Evolutionary conservation across 1,284 basidiomycete genomes (phyloP).

Genomic region (Melampsora americana): DNA sequence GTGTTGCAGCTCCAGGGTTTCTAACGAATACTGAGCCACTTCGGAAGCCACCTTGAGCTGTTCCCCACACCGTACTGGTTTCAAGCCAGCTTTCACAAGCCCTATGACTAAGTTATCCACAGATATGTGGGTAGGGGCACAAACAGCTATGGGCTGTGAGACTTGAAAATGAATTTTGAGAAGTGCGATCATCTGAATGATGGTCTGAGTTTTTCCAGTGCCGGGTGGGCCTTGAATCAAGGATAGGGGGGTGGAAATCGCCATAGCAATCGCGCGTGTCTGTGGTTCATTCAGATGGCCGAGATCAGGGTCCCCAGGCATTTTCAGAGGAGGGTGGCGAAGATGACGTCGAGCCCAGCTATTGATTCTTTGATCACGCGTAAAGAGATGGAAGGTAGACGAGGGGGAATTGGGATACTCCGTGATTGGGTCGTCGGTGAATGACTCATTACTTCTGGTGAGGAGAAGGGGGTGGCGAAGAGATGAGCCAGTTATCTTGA

Average conservation of each 20-base stretch:
- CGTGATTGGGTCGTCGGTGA: background rate
- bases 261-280: slow-evolving; percentile 75
- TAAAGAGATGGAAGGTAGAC: background rate
- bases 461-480: background rate
- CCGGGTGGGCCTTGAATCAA: slow-evolving; percentile 90
- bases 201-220: slow-evolving; percentile 92
- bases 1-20: slow-evolving; percentile 66
- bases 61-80: slow-evolving; percentile 72
- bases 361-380: slow-evolving; percentile 49
- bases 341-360: slow-evolving; percentile 57
- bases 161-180: slow-evolving; percentile 83
- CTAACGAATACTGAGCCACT: slow-evolving; percentile 65
- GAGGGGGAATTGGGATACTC: background rate
- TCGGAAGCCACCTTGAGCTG: slow-evolving; percentile 64
- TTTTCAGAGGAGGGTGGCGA: slow-evolving; percentile 60
- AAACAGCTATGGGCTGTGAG: slow-evolving; percentile 77
- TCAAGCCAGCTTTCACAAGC: slow-evolving; percentile 58
- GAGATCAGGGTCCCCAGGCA: slow-evolving; percentile 77
- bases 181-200: slow-evolving; percentile 75
- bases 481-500: background rate
- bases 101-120: slow-evolving; percentile 79
- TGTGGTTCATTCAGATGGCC: slow-evolving; percentile 71
- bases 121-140: slow-evolving; percentile 88
- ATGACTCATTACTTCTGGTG: background rate
- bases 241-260: slow-evolving; percentile 73